Evolutionary conservation across 2,329 filamentous ascomycete genomes (phyloP).

Genomic region (Apiospora aurea): DNA sequence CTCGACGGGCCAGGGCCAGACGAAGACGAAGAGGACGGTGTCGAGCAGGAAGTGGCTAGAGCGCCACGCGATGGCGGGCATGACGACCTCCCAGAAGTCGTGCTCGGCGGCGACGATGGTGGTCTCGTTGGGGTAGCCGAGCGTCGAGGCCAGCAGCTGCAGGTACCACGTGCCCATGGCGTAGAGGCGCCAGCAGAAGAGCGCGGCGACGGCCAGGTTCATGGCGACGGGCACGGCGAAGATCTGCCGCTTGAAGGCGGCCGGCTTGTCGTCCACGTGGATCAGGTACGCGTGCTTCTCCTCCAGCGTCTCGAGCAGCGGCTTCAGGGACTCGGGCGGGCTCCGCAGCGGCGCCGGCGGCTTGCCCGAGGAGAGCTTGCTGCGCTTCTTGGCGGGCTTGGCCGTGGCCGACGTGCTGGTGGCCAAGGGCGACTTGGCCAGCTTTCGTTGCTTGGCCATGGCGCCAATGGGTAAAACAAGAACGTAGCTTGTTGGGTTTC

Average conservation of each 20-base stretch:
- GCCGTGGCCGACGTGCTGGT: no score
- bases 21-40: slow-evolving; percentile 70
- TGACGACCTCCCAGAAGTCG: slow-evolving; percentile 60
- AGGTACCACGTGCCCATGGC: slow-evolving; percentile 77
- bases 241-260: slow-evolving; percentile 79
- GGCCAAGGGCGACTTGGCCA: neutral
- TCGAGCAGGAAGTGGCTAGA: slow-evolving; percentile 75
- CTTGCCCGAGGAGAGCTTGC: slow-evolving; percentile 42
- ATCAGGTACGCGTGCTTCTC: slow-evolving; percentile 79
- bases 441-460: slow-evolving; percentile 40
- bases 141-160: slow-evolving; percentile 65
- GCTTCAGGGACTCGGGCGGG: slow-evolving; percentile 66
- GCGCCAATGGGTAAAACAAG: neutral
- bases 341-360: slow-evolving; percentile 72
- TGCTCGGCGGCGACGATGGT: slow-evolving; percentile 67
- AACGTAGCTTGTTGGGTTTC: neutral
- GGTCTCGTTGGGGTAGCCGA: slow-evolving; percentile 71
- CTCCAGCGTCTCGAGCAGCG: slow-evolving; percentile 72
- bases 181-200: slow-evolving; percentile 74
- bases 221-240: slow-evolving; percentile 81
- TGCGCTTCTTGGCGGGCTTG: slow-evolving; percentile 32
- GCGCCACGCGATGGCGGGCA: slow-evolving; percentile 64
- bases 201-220: slow-evolving; percentile 70
- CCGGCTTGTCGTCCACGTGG: slow-evolving; percentile 78
- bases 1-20: slow-evolving; percentile 77